Base-by-base conservation (phyloP, 2,329 filamentous ascomycete genomes). In the Ophiostoma tasmaniense region DNA sequence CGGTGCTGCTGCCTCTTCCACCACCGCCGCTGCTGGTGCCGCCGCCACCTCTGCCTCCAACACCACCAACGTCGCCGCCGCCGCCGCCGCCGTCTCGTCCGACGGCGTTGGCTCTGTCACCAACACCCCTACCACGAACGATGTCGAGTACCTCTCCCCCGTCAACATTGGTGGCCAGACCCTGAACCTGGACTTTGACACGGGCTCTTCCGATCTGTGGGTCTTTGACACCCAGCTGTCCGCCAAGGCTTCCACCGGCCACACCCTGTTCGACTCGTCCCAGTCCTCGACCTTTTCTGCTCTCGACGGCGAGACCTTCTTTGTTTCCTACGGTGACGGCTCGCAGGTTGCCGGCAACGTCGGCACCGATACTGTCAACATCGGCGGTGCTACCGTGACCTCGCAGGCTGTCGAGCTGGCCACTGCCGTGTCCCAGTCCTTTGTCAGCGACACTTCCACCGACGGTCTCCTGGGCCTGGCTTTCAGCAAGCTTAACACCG, bases 121-220 rank as follows among this genome's bases (percentile, higher is more conserved):
- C 37, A 87, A 89, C 67, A 88, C 85, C 35, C 87, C 89, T 14
- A 85, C 88, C 72, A 78, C 83, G 62, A 86, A 88, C 73, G 90
- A 90, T 74, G 81, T 85, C 65, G 87, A 91, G 70, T 93, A 91
- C 74, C 82, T 93, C 14, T 85, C 87, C 0, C 88, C 88, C 0
- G 87, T 92, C 67, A 83, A 76, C n/a, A 84, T 92, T 72, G 90
- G 90, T 70, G 88, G 87, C 5, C 89, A 92, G 78, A 84, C 82
- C 4, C 74, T 92, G 69, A 86, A 87, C 74, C 79, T 92, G 76
- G 86, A 91, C 76, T 90, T 92, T 75, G 90, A 92, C 77, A 89
- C 88, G n/a, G 90, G 90, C 69, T 91, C 89, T 1, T 85, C 89
- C 14, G 90, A 92, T 77, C 82, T 91, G 80, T 92, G 89, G 89